Evolutionary conservation across 2,329 filamentous ascomycete genomes (phyloP).

Genomic region (Grosmannia penicillata): DNA sequence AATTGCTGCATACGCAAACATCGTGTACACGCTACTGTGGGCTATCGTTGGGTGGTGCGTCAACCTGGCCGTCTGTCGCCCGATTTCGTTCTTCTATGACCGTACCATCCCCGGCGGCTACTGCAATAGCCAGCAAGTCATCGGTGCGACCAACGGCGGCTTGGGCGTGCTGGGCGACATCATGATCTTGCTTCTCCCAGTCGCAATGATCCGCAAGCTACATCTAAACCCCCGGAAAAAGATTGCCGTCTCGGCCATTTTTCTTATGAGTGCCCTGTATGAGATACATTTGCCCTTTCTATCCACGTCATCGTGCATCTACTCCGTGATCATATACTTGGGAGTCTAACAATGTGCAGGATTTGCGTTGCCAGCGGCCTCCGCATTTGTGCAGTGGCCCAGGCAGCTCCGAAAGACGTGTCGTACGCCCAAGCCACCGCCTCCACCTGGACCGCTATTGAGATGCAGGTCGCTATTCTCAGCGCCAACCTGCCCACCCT

Average conservation of each 20-base stretch:
- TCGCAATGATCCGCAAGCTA: constrained; percentile 18
- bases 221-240: constrained; percentile 17
- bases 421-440: constrained; percentile 8
- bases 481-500: constrained; percentile 25
- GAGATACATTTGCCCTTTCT: constrained; percentile 8
- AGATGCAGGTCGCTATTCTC: constrained; percentile 19
- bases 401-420: constrained; percentile 5
- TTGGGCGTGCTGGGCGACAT: constrained; percentile 19
- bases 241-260: constrained; percentile 15
- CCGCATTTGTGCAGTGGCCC: constrained; percentile 18
- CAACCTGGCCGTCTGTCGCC: constrained; percentile 20
- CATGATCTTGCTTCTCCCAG: constrained; percentile 16
- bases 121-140: constrained; percentile 17
- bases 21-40: constrained; percentile 13
- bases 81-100: constrained; percentile 21
- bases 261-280: constrained; percentile 19
- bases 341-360: constrained; percentile 11
- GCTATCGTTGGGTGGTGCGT: constrained; percentile 15
- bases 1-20: constrained; percentile 10
- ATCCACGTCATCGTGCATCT: too few species aligned
- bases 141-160: constrained; percentile 17
- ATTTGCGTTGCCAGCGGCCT: constrained; percentile 20
- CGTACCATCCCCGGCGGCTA: constrained; percentile 14
- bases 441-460: constrained; percentile 9
- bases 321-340: too few species aligned